Evolutionary conservation across 805 yeast genomes (phyloP), one percentile per base, ranked within the genome.

Genomic region (Citeromyces nyonsensis): DNA sequence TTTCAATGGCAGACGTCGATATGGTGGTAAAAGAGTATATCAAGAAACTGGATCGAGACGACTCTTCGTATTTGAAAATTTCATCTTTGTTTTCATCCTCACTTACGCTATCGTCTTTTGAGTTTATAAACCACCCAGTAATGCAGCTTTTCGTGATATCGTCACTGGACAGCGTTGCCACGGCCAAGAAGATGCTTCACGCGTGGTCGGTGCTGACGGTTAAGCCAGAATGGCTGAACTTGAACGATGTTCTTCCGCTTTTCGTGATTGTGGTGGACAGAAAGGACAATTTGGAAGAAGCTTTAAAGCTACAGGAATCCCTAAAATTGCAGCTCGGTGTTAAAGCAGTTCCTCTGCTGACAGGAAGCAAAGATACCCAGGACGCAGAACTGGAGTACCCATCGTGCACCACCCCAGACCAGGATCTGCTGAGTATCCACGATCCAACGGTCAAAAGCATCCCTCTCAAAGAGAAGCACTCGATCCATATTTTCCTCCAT

Each of bases 121-220:
- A 88, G 50, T 75, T 84, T 4, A 74, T 85, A 49, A 75, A 80
- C 41, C 95, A 86, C 47, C 96, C 96, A 0, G 68, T 84, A 2
- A 66, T 82, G 3, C 79, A 85, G 28, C 48, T 88, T 10, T 62
- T 84, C 32, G 74, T 76, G 1, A 59, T 84, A 3, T 69, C 82
- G 14, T 61, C 70, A 14, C 40, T 52, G 10, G 81, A 75, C 35
- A 37, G 66, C 0, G 49, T 69, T 24, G 73, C 68, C 9, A 51
- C 55, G n/a, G 73, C 91, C 4, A 62, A 78, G 33, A 66, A 64
- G 12, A 48, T 72, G 26, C 53, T 82, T 14, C 66, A 72, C 3
- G 56, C 60, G 30, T 77, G 67, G 52, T 68, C 63, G 40, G 60
- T 55, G 26, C 48, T 57, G 25, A 41, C 42, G 7, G 55, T 67